Evolutionary conservation across 169 alveolate genomes (phyloP), one percentile per base, ranked within the genome.

Genomic region (Babesia divergens): DNA sequence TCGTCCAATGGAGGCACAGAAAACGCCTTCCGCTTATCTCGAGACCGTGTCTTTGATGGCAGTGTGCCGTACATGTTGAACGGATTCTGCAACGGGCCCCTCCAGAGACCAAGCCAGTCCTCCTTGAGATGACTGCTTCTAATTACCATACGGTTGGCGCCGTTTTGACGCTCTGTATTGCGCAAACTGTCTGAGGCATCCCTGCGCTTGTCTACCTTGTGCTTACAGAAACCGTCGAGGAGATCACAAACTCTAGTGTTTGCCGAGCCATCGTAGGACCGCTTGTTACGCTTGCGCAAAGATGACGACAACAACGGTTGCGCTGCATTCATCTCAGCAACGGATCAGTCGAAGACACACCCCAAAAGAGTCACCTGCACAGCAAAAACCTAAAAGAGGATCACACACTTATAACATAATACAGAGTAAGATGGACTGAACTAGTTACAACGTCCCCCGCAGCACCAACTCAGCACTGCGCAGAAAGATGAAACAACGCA

Each of bases 31-130:
- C 86, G 29, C 38, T 70, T 77, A 13, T 72, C 50, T 13, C 67
- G 60, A 1, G 42, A 37, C 67, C 37, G 37, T 35, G 43, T 32
- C 47, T 31, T 60, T 26, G 75, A 55, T 6, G 74, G 83, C 14
- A 66, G 44, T 7, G 72, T 65, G 22, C 86, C 86, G 44, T 77
- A 77, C 70, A 37, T 66, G 37, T 68, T 55, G 59, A 77, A 77
- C 13, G 86, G 86, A 40, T 77, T 77, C 46, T 49, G 49, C 1
- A 77, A 34, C 18, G 81, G 54, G 14, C 44, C 62, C 38, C 67
- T 77, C 56, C 71, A 54, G 29, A 62, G 44, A 9, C 56, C 77
- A 4, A 66, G 42, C 65, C 65, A 62, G 14, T 47, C 72, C 18
- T 44, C 29, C 37, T 62, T 62, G 18, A 62, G 24, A 24, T 37